phyloP scores from a whole-genome alignment of 768 basidiomycete genomes.

The Leccinellum luteum region DNA sequence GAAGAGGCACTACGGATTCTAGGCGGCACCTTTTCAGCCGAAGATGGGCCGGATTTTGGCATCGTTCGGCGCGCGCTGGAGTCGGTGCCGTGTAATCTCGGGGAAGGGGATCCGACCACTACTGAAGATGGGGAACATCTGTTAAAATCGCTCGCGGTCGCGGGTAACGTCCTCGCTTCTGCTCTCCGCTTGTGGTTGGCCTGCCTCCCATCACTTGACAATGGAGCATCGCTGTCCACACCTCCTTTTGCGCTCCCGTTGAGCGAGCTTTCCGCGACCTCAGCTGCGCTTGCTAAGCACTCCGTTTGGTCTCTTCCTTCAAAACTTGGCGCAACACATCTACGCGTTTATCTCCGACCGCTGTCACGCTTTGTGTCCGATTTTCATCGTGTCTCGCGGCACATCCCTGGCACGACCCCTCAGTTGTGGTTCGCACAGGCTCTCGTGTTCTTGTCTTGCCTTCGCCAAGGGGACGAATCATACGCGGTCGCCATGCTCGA shows the following conservation, averaged over 20 bases:
- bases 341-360: conserved; percentile 37
- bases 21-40: conserved; percentile 36
- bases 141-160: conserved; percentile 31
- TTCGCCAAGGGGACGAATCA: conserved; percentile 77
- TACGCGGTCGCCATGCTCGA: conserved; percentile 42
- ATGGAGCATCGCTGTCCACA: conserved; percentile 35
- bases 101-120: background rate
- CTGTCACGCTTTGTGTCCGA: conserved; percentile 50
- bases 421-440: conserved; percentile 69
- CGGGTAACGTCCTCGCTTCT: conserved; percentile 40
- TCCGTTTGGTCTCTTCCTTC: conserved; percentile 45
- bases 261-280: conserved; percentile 49
- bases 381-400: conserved; percentile 59
- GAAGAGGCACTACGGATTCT: conserved; percentile 34
- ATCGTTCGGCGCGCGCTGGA: conserved; percentile 39
- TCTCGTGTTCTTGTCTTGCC: conserved; percentile 49
- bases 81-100: conserved; percentile 32
- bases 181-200: conserved; percentile 64
- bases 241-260: conserved; percentile 68
- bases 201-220: conserved; percentile 46
- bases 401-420: conserved; percentile 51
- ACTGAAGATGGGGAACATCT: conserved; percentile 5
- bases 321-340: background rate
- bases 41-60: conserved; percentile 32
- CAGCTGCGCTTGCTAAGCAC: conserved; percentile 48